A percentile compares a stretch with the other conserved stretches of the same genome.
Conservation (phyloP, 352 stramenopile genomes). For the Phytophthora constricta region DNA sequence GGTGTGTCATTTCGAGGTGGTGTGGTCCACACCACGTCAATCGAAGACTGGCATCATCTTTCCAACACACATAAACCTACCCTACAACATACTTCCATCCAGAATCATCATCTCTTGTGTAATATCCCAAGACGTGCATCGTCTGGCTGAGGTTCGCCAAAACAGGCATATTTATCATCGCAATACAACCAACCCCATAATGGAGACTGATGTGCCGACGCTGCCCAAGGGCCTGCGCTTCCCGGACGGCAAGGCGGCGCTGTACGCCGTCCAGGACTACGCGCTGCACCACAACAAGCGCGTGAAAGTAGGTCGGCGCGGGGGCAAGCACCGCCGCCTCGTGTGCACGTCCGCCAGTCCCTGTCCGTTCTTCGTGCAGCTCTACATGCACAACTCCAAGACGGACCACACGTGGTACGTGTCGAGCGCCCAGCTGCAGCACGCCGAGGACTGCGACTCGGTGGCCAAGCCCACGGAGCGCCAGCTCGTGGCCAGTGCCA, state of each 20-base stretch:
- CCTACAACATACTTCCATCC: too few species aligned
- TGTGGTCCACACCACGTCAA: too few species aligned
- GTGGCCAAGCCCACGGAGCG: conserved; percentile 60
- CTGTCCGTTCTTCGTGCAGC: conserved; percentile 73
- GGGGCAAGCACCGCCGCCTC: conserved; percentile 68
- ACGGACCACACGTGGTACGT: conserved; percentile 67
- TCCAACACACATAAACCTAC: too few species aligned
- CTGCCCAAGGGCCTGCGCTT: conserved; percentile 57
- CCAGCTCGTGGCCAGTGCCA: conserved; percentile 55
- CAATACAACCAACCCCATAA: not conserved
- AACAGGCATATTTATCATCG: too few species aligned
- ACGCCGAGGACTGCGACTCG: conserved; percentile 53
- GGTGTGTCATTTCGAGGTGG: too few species aligned
- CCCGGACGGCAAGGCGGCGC: conserved; percentile 49
- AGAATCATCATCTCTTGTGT: too few species aligned
- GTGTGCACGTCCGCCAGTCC: conserved; percentile 45
- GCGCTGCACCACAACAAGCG: conserved; percentile 64
- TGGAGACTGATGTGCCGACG: conserved; percentile 11
- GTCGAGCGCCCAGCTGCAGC: conserved; percentile 51
- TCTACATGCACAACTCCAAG: conserved; percentile 68
- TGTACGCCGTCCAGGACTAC: conserved; percentile 71
- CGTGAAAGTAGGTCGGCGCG: conserved; percentile 56
- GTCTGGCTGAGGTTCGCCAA: too few species aligned
- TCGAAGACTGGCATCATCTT: too few species aligned
- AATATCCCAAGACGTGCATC: too few species aligned